Conservation (phyloP, 805 yeast species). For the Candida montana region DNA sequence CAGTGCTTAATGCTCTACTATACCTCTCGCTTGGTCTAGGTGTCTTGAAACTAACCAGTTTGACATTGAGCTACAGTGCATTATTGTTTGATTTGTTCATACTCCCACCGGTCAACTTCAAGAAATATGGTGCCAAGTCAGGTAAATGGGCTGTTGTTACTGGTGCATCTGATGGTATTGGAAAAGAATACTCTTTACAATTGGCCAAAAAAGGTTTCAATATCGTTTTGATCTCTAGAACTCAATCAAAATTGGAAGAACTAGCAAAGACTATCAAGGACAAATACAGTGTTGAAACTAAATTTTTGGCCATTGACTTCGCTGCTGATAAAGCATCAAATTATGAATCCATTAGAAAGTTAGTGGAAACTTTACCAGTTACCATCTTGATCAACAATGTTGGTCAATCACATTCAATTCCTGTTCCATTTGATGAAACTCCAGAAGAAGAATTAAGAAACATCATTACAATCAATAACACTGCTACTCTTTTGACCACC, state of each 20-base stretch:
- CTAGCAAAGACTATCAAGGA: constrained; percentile 58
- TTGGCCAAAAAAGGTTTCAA: constrained; percentile 84
- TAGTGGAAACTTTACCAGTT: constrained; percentile 50
- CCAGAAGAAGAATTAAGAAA: constrained; percentile 64
- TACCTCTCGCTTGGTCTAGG: constrained; percentile 55
- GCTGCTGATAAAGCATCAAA: constrained; percentile 54
- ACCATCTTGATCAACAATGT: constrained; percentile 86
- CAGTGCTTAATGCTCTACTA: constrained; percentile 21
- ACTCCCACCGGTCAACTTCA: constrained; percentile 52
- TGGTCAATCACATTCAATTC: constrained; percentile 91
- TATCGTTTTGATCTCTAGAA: constrained; percentile 78
- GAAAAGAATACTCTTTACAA: constrained; percentile 85
- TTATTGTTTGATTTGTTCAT: constrained; percentile 58
- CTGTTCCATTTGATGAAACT: constrained; percentile 88
- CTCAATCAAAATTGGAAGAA: constrained; percentile 65
- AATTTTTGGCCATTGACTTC: constrained; percentile 73
- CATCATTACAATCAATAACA: constrained; percentile 81
- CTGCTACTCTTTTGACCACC: constrained; percentile 80
- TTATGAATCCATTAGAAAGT: constrained; percentile 45
- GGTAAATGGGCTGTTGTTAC: constrained; percentile 93
- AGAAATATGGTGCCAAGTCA: constrained; percentile 66
- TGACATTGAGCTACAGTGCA: constrained; percentile 44
- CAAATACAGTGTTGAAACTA: constrained; percentile 58
- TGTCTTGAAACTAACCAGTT: constrained; percentile 48
- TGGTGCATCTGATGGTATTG: constrained; percentile 97